These are phyloP conservation scores for Xerocomus brunneocitrinus DNA, from an alignment of 768 basidiomycete genomes.

Conservation along the genomic window DNA sequence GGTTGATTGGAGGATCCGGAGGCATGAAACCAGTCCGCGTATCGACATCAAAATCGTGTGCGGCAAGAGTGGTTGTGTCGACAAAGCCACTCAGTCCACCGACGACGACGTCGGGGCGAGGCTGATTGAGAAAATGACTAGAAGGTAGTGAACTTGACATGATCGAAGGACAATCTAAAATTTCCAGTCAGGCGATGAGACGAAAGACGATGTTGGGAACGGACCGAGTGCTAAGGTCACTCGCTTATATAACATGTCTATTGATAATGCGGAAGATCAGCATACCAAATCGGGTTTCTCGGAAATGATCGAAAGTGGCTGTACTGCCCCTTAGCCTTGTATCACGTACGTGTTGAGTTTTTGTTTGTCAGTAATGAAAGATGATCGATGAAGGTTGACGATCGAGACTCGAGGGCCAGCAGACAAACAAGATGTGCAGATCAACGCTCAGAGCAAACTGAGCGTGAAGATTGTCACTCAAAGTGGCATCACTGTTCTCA, in stretches of 20 bases:
- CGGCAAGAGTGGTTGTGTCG: constrained; percentile 64
- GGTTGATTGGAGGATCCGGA: constrained; percentile 59
- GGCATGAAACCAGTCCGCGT: constrained; percentile 91
- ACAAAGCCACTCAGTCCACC: constrained; percentile 23
- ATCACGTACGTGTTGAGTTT: no score
- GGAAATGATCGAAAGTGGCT: no score
- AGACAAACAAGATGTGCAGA: no score
- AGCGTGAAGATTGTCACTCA: no score
- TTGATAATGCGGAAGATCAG: background rate
- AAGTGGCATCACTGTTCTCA: background rate
- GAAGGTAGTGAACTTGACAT: constrained; percentile 17
- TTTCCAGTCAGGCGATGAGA: background rate
- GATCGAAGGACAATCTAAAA: background rate
- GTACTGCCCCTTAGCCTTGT: no score
- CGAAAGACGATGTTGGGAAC: background rate
- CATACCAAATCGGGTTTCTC: background rate
- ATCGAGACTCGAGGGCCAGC: no score
- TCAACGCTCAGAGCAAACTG: no score
- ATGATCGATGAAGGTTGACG: no score
- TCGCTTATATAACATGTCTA: background rate
- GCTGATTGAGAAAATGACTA: constrained; percentile 34
- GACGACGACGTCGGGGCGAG: constrained; percentile 30
- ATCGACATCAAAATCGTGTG: constrained; percentile 91
- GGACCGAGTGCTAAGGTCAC: background rate
- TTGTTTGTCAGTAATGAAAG: no score